These are phyloP conservation scores for Zygoascus meyerae DNA, from an alignment of 1,139 yeast genomes.

Conservation along the genomic window DNA sequence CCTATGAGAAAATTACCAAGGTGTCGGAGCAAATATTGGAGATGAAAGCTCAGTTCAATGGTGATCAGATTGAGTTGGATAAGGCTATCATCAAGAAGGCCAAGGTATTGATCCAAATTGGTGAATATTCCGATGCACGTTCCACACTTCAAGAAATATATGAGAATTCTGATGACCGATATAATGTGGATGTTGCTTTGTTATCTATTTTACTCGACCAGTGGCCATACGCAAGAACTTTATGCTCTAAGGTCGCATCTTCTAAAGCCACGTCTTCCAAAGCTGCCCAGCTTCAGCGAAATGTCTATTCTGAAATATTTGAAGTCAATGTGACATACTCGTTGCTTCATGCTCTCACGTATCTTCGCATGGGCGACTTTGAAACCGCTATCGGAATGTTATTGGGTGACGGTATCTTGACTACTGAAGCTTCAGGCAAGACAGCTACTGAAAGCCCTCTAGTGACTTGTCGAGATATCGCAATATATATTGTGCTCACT, in stretches of 20 bases:
- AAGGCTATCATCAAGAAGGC: constrained; percentile 10
- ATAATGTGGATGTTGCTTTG: neutral
- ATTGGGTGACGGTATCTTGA: constrained; percentile 1
- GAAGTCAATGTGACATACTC: neutral
- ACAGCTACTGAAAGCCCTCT: neutral
- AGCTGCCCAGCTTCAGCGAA: too few species aligned
- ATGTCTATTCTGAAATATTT: too few species aligned
- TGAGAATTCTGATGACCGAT: neutral
- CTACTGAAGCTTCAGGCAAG: constrained; percentile 1
- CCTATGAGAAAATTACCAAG: constrained; percentile 1
- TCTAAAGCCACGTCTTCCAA: too few species aligned
- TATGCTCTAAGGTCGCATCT: constrained; percentile 2
- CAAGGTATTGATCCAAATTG: constrained; percentile 7
- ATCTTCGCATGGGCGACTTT: constrained; percentile 10
- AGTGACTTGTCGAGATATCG: constrained; percentile 16
- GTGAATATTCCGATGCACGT: constrained; percentile 13
- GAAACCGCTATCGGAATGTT: constrained; percentile 12
- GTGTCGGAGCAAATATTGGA: constrained; percentile 7
- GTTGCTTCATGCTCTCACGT: constrained; percentile 13
- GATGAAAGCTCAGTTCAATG: neutral
- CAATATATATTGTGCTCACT: constrained; percentile 21
- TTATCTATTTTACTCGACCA: constrained; percentile 6
- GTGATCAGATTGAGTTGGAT: constrained; percentile 4
- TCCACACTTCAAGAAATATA: constrained; percentile 8
- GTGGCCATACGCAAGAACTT: constrained; percentile 11